Conservation (phyloP, 805 yeast genomes). For the Candida namnaoensis region DNA sequence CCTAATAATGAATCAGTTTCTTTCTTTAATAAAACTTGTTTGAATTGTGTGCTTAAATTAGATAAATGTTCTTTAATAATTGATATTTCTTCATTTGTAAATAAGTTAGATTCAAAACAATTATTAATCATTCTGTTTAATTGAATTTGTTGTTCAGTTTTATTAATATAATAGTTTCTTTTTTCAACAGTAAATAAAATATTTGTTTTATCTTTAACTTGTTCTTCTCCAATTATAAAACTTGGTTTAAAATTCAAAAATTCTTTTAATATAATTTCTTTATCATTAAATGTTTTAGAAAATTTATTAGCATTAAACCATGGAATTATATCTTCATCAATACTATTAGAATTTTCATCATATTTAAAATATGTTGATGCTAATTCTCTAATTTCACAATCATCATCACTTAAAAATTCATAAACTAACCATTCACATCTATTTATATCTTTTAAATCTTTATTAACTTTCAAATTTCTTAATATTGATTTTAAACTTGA, state of each 20-base stretch:
- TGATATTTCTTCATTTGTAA: too few species aligned
- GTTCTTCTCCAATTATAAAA: slow-evolving; percentile 2
- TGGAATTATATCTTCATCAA: slow-evolving; percentile 17
- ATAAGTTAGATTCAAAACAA: too few species aligned
- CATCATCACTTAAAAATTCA: slow-evolving; percentile 54
- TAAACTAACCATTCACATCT: slow-evolving; percentile 21
- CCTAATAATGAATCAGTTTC: too few species aligned
- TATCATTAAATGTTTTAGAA: slow-evolving; percentile 5
- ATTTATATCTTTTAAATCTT: slow-evolving; percentile 3
- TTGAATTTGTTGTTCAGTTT: slow-evolving; percentile 21
- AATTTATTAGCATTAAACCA: slow-evolving; percentile 21
- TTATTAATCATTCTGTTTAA: slow-evolving; percentile 12
- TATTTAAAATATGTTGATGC: slow-evolving; percentile 34
- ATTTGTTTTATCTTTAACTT: slow-evolving; percentile 14
- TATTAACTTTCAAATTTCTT: slow-evolving; percentile 12
- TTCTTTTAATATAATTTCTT: slow-evolving; percentile 5
- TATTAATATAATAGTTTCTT: slow-evolving; percentile 56
- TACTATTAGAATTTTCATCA: slow-evolving; percentile 12
- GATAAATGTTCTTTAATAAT: too few species aligned
- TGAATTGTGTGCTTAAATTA: not conserved
- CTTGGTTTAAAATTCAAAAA: slow-evolving; percentile 10
- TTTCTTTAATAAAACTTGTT: too few species aligned
- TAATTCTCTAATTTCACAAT: slow-evolving; percentile 41
- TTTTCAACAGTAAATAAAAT: slow-evolving; percentile 60
- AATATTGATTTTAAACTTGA: slow-evolving; percentile 35